These are phyloP conservation scores for Streptanthus diversifolius DNA, from an alignment of 345 rosid species.

Conservation along the genomic window DNA sequence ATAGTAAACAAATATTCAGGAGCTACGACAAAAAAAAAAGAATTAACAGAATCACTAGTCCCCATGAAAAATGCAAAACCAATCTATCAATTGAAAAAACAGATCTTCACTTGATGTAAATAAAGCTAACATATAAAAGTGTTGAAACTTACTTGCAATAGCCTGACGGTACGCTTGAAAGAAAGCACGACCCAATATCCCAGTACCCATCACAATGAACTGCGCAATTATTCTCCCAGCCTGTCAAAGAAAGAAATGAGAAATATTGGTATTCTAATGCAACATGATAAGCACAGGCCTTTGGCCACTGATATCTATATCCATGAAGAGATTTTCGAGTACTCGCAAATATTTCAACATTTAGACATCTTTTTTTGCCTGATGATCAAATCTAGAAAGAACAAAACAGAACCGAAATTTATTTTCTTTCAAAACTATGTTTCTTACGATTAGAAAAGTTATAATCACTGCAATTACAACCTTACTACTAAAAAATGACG, in stretches of 20 bases:
- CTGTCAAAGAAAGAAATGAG: conserved; percentile 23
- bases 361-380: not conserved
- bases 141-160: conserved; percentile 54
- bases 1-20: not conserved
- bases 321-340: not conserved
- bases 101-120: not conserved
- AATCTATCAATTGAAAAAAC: not conserved
- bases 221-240: conserved; percentile 80
- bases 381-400: not conserved
- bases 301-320: not conserved
- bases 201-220: conserved; percentile 75
- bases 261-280: not conserved
- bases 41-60: not conserved
- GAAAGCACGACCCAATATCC: conserved; percentile 71
- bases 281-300: not conserved
- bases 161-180: conserved; percentile 96
- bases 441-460: not conserved
- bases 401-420: not conserved
- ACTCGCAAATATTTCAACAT: not conserved
- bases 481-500: not conserved
- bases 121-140: not conserved
- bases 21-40: not conserved
- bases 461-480: not conserved
- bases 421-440: not conserved
- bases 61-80: not conserved